A percentile compares a stretch with the other conserved stretches of the same genome.
Evolutionary conservation across 2,329 filamentous ascomycete species (phyloP).

Genomic region (Rosellinia necatrix): DNA sequence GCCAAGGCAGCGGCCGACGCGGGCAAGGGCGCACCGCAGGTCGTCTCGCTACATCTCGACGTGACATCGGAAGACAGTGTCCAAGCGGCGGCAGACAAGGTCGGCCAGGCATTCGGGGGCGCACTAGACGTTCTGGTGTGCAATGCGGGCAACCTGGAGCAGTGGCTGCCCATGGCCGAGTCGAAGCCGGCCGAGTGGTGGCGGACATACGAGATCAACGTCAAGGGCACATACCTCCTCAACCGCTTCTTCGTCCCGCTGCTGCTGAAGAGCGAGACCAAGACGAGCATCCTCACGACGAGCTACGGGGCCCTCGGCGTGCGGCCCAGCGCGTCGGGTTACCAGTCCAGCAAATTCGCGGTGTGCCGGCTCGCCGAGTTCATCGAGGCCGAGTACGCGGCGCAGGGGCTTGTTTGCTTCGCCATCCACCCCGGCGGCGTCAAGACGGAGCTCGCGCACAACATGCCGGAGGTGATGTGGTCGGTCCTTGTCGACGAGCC

Average conservation of each 20-base stretch:
- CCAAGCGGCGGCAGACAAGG: conserved; percentile 38
- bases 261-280: conserved; percentile 38
- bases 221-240: conserved; percentile 38
- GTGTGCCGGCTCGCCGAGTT: conserved; percentile 51
- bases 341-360: conserved; percentile 53
- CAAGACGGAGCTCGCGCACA: conserved; percentile 47
- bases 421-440: conserved; percentile 52
- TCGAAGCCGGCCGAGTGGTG: conserved; percentile 35
- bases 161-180: conserved; percentile 36
- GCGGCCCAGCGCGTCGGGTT: conserved; percentile 45
- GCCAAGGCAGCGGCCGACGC: conserved; percentile 41
- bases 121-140: conserved; percentile 46
- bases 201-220: conserved; percentile 37
- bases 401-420: conserved; percentile 48
- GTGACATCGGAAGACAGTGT: conserved; percentile 43
- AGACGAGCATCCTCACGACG: conserved; percentile 48
- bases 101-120: conserved; percentile 33
- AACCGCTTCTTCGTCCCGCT: conserved; percentile 36
- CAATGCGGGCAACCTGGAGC: conserved; percentile 47
- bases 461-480: conserved; percentile 41
- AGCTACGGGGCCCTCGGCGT: conserved; percentile 46
- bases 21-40: conserved; percentile 35
- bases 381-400: conserved; percentile 48
- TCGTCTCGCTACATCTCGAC: conserved; percentile 42
- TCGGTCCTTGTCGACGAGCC: conserved; percentile 36